These are phyloP conservation scores for Abelmoschus esculentus DNA, from an alignment of 345 rosid species.

Conservation along the genomic window DNA sequence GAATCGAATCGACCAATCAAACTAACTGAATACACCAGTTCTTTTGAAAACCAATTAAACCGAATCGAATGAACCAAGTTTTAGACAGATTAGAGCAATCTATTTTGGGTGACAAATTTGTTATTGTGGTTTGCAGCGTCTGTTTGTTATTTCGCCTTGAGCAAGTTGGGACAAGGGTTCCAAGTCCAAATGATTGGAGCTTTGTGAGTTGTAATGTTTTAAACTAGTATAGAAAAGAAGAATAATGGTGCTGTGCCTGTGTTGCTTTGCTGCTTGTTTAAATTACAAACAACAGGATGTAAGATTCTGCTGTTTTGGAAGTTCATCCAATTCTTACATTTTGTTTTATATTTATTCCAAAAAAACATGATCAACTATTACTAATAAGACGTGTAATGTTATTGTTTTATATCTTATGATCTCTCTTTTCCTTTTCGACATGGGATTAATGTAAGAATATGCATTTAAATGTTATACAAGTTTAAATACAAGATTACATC, in stretches of 20 bases:
- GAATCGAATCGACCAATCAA: background rate
- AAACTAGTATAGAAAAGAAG: background rate
- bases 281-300: background rate
- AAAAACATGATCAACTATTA: too few relatives aligned
- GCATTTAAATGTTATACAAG: too few relatives aligned
- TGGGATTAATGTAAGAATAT: too few relatives aligned
- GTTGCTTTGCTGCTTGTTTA: background rate
- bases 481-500: too few relatives aligned
- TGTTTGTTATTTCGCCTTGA: conserved; percentile 60
- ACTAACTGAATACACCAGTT: background rate
- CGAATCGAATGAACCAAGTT: too few relatives aligned
- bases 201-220: background rate
- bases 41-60: too few relatives aligned
- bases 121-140: conserved; percentile 48
- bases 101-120: background rate
- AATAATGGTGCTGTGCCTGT: background rate
- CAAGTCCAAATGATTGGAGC: background rate
- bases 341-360: background rate
- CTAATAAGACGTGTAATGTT: too few relatives aligned
- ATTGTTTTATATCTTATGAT: too few relatives aligned
- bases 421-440: too few relatives aligned
- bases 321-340: background rate
- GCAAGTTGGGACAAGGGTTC: background rate
- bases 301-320: background rate
- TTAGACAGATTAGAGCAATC: too few relatives aligned